These are phyloP conservation scores for Hymenoscyphus fructigenus DNA, from an alignment of 2,329 filamentous ascomycete species.

Conservation along the genomic window DNA sequence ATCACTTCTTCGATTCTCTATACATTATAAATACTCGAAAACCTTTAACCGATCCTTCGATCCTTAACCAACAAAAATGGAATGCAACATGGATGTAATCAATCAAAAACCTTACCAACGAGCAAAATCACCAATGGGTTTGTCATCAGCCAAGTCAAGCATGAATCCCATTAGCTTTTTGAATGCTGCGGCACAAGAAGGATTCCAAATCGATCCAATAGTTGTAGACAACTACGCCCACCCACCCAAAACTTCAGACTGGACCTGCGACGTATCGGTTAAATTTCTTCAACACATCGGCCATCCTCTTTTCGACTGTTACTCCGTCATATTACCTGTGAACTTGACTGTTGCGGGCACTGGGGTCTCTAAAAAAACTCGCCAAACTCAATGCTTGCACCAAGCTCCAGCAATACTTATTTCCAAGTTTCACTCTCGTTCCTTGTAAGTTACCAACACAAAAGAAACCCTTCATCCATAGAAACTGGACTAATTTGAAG, in stretches of 20 bases:
- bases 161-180: neutral
- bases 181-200: neutral
- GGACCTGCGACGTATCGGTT: neutral
- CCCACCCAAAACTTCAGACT: neutral
- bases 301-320: neutral
- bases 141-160: neutral
- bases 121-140: neutral
- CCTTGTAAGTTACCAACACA: neutral
- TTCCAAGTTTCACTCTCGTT: neutral
- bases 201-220: neutral
- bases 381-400: neutral
- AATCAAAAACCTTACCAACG: neutral
- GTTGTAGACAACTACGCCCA: neutral
- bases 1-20: no score
- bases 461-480: no score
- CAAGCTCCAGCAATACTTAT: neutral
- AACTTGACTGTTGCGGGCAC: neutral
- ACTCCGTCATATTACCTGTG: neutral
- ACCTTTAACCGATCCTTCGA: neutral
- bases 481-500: neutral
- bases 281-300: neutral
- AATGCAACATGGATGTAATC: neutral
- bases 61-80: neutral
- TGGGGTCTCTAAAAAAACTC: neutral
- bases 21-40: no score